Percentiles rank a stretch among this genome's conserved stretches.
Evolutionary conservation across 495 filamentous ascomycete species (phyloP).

Genomic region (Xylaria cubensis): DNA sequence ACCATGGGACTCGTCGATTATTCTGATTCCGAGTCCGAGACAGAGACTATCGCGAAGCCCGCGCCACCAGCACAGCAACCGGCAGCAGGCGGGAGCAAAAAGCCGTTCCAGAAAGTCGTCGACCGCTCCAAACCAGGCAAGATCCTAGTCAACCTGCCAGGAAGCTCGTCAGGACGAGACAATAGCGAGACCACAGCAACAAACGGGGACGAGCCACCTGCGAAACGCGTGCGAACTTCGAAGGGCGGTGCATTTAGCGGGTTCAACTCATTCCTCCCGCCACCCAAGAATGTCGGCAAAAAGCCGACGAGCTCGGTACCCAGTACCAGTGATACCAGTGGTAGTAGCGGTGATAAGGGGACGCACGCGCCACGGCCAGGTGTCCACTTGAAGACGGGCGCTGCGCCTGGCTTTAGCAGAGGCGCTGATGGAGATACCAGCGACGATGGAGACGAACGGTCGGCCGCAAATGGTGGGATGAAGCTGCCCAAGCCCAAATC

Average conservation of each 20-base stretch:
- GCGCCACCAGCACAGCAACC: conserved; percentile 35
- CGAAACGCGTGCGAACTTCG: conserved; percentile 70
- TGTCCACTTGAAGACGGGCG: conserved; percentile 79
- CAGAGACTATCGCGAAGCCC: conserved; percentile 62
- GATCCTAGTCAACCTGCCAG: conserved; percentile 77
- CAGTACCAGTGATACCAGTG: not conserved
- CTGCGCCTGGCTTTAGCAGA: conserved; percentile 78
- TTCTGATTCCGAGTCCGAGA: conserved; percentile 80
- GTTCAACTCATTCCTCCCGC: conserved; percentile 87
- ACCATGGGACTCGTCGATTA: conserved; percentile 81
- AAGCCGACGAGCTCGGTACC: conserved; percentile 34
- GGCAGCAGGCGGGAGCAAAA: conserved; percentile 49
- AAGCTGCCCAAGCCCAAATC: conserved; percentile 38
- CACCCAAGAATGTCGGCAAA: conserved; percentile 70
- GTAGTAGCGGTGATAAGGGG: conserved; percentile 16
- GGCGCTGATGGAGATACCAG: conserved; percentile 45
- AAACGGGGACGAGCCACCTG: conserved; percentile 64
- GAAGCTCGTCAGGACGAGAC: conserved; percentile 45
- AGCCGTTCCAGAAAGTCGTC: conserved; percentile 74
- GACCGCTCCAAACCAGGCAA: conserved; percentile 81
- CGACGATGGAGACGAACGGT: conserved; percentile 30
- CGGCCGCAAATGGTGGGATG: conserved; percentile 28
- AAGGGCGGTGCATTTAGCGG: conserved; percentile 65
- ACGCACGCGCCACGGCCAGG: conserved; percentile 50
- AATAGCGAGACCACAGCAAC: conserved; percentile 40